Evolutionary conservation across 176 grass and related monocot species (phyloP).

Genomic region (Oryza punctata): DNA sequence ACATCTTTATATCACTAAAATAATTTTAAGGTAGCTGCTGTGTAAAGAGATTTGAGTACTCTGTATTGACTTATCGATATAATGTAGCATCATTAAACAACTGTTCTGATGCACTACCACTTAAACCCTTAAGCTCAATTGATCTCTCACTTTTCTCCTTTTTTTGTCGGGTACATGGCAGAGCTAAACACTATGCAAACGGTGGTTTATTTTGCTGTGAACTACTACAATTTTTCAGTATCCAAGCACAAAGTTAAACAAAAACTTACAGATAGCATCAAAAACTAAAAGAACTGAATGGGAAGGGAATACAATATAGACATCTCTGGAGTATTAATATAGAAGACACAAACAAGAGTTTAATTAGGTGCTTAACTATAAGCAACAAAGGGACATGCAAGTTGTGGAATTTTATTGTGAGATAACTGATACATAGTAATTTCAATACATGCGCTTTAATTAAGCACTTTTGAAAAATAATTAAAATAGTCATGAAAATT

Average conservation of each 20-base stretch:
- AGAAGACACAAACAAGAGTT: background rate
- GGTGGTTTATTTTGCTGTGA: background rate
- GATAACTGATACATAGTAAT: background rate
- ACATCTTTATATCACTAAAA: background rate
- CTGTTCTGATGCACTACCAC: no score
- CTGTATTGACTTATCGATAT: background rate
- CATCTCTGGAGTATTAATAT: constrained; percentile 3
- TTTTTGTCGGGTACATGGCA: no score
- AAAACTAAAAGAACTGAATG: background rate
- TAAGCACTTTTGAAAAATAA: no score
- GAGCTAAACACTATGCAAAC: background rate
- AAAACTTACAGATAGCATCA: background rate
- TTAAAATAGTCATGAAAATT: no score
- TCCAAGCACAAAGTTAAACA: background rate
- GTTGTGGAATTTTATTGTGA: background rate
- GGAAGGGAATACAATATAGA: background rate
- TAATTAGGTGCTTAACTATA: background rate
- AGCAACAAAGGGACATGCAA: background rate
- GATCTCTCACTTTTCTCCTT: no score
- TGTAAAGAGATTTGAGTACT: background rate
- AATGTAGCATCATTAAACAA: background rate
- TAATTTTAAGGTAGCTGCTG: background rate
- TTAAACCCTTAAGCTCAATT: no score
- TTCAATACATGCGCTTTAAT: no score
- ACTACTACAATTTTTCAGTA: no score